Evolutionary conservation across 495 filamentous ascomycete species (phyloP).

Genomic region (Hypoxylon cercidicola): DNA sequence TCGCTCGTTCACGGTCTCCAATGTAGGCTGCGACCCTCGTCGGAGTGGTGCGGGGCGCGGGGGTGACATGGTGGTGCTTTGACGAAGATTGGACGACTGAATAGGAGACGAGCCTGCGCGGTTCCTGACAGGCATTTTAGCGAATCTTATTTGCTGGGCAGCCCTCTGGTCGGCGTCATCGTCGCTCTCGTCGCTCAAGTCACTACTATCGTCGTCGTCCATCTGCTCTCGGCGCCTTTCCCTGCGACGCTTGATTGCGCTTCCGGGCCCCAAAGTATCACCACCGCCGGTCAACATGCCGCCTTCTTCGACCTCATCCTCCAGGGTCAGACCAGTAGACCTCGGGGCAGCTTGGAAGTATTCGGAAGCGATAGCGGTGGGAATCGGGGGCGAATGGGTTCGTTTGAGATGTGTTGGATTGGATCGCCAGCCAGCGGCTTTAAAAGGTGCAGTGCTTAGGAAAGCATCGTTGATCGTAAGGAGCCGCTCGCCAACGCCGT

Average conservation of each 20-base stretch:
- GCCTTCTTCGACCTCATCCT: slow-evolving; percentile 83
- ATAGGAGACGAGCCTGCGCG: slow-evolving; percentile 90
- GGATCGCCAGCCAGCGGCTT: slow-evolving; percentile 89
- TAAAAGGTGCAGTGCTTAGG: slow-evolving; percentile 94
- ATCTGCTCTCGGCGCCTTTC: slow-evolving; percentile 74
- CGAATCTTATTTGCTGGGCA: slow-evolving; percentile 88
- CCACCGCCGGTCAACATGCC: slow-evolving; percentile 80
- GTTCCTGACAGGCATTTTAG: slow-evolving; percentile 90
- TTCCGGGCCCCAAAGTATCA: slow-evolving; percentile 76
- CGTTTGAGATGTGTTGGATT: slow-evolving; percentile 82
- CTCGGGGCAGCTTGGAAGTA: slow-evolving; percentile 82
- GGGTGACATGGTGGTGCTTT: slow-evolving; percentile 50
- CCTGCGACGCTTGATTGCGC: slow-evolving; percentile 64
- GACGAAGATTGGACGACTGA: slow-evolving; percentile 65
- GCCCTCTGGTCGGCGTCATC: slow-evolving; percentile 78
- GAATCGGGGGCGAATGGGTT: slow-evolving; percentile 95
- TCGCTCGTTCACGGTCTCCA: slow-evolving; percentile 78
- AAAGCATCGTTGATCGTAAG: slow-evolving; percentile 91
- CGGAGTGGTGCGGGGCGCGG: slow-evolving; percentile 52
- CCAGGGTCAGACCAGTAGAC: slow-evolving; percentile 63
- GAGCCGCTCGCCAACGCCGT: slow-evolving; percentile 94
- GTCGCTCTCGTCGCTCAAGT: slow-evolving; percentile 95
- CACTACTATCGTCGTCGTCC: slow-evolving; percentile 97
- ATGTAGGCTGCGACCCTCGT: slow-evolving; percentile 79
- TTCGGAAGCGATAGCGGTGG: slow-evolving; percentile 86